Evolutionary conservation across 495 filamentous ascomycete species (phyloP), one percentile per base, ranked within the genome.

Genomic region (Aspergillus steynii): DNA sequence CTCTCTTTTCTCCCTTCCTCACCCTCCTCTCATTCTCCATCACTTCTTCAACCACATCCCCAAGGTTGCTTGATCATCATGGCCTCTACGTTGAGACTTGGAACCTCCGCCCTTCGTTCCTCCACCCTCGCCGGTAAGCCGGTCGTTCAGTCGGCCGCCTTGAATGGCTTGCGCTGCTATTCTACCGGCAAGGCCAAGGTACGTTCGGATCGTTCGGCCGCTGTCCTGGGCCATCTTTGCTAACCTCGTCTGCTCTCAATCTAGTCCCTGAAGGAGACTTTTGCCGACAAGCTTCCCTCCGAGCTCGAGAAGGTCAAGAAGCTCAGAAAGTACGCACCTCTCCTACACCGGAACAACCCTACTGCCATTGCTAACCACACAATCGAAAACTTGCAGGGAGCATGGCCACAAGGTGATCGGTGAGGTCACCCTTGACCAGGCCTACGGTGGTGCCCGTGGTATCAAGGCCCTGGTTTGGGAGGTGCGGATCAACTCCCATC

Each of bases 241-340:
- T n/a, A 34, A 42, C 46, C 12, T 25, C n/a, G 1, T 34, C 12
- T 27, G 7, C 29, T 25, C 29, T 29, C 4, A 57, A 29, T 58
- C 26, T 60, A 99, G 96, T 92, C 93, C 63, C 82, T 99, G 73
- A 99, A 99, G 83, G 95, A 99, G 70, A 93, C 91, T 74, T 99
- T 99, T 76, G 93, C 94, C 71, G 95, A 93, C 75, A 88, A 91
- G 71, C 85, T 99, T 56, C 95, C 95, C 62, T 90, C 86, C 72
- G 93, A 98, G 85, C 89, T 97, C 77, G 96, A 99, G 80, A 90
- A 98, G 86, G 93, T 99, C 80, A 99, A 98, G 91, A 89, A 92
- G 74, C 85, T 99, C 68, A 82, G 91, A 73, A 96, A 97, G 92
- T 96, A 87, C 73, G 88, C 69, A 50, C 15, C 64, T 49, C 65